phyloP scores from a whole-genome alignment of 2,329 filamentous ascomycete genomes.

The Paradendryphiella salina region DNA sequence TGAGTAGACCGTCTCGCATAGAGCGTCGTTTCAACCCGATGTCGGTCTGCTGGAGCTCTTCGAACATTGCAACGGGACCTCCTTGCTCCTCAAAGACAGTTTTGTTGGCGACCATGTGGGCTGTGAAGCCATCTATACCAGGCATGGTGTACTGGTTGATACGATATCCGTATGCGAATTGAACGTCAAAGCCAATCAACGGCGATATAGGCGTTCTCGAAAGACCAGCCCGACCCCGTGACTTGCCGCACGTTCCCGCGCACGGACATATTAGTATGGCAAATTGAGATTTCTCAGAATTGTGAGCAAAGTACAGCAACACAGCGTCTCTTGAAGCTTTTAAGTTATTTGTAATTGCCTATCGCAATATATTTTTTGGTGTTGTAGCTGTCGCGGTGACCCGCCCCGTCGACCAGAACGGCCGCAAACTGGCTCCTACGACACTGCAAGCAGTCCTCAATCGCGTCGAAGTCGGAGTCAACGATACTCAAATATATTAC shows the following conservation, averaged over 20 bases:
- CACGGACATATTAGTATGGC: neutral
- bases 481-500: neutral
- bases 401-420: neutral
- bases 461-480: neutral
- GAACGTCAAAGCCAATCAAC: slow-evolving; percentile 39
- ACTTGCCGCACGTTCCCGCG: neutral
- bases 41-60: slow-evolving; percentile 48
- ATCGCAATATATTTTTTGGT: slow-evolving; percentile 1
- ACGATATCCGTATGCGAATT: slow-evolving; percentile 48
- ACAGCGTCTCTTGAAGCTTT: neutral
- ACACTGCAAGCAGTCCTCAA: slow-evolving; percentile 3
- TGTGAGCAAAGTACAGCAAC: neutral
- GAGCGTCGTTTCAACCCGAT: slow-evolving; percentile 38
- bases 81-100: slow-evolving; percentile 54
- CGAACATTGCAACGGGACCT: slow-evolving; percentile 66
- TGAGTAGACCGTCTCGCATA: slow-evolving; percentile 29
- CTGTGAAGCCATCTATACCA: slow-evolving; percentile 52
- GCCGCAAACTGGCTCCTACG: neutral
- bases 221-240: neutral
- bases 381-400: slow-evolving; percentile 1
- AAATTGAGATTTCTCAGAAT: neutral
- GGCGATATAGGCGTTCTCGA: slow-evolving; percentile 18
- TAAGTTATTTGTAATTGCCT: neutral
- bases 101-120: slow-evolving; percentile 62
- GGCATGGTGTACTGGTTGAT: slow-evolving; percentile 54